Conservation (phyloP, 257 asterid species). For the Nicotiana obtusifolia region DNA sequence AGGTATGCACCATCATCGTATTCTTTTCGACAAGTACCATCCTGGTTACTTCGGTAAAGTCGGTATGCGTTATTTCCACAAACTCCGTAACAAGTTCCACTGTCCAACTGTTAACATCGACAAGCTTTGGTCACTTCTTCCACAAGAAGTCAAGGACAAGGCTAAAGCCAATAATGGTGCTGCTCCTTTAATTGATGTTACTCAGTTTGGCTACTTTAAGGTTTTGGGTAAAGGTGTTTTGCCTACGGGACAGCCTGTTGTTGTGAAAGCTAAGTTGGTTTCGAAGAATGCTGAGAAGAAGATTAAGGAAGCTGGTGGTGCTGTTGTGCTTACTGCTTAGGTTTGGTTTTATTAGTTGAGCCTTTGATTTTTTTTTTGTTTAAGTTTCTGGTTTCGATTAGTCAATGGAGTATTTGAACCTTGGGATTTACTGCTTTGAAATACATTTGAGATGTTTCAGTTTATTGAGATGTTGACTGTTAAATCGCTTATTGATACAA, state of each 20-base stretch:
- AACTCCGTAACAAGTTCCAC: conserved; percentile 25
- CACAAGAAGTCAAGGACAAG: conserved; percentile 18
- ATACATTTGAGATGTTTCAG: not conserved
- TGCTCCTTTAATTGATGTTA: conserved; percentile 22
- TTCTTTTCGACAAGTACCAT: conserved; percentile 37
- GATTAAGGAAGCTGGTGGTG: conserved; percentile 31
- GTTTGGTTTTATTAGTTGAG: not conserved
- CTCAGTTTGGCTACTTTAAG: conserved; percentile 24
- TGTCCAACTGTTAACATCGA: conserved; percentile 27
- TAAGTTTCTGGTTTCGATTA: not conserved
- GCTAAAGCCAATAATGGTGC: conserved; percentile 5
- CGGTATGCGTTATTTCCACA: conserved; percentile 33
- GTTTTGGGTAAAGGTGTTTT: conserved; percentile 27
- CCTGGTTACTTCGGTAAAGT: conserved; percentile 38
- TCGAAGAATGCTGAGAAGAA: conserved; percentile 29
- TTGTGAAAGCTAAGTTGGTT: conserved; percentile 23
- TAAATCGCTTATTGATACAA: not conserved
- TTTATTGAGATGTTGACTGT: not conserved
- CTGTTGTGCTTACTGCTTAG: conserved; percentile 32
- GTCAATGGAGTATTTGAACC: not conserved
- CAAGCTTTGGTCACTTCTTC: conserved; percentile 23
- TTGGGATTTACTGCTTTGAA: not conserved
- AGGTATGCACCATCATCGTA: conserved; percentile 38
- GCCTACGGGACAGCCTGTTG: conserved; percentile 14
- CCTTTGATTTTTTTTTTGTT: not conserved